Percentiles rank a stretch among this genome's conserved stretches.
Evolutionary conservation across 2,329 filamentous ascomycete genomes (phyloP).

Genomic region (Sarocladium brachiariae): DNA sequence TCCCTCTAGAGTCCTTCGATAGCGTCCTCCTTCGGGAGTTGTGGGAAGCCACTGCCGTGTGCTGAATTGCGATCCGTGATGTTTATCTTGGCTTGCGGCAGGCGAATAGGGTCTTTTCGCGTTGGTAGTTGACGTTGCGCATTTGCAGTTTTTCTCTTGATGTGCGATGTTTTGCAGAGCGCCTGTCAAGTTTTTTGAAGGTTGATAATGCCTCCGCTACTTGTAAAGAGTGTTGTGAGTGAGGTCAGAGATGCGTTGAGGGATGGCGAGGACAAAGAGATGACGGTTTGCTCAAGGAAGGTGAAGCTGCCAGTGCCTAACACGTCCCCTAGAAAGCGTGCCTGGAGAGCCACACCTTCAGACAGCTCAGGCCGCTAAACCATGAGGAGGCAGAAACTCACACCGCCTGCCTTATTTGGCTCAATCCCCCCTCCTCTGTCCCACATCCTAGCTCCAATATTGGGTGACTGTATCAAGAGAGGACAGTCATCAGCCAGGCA

Average conservation of each 20-base stretch:
- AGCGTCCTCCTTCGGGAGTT: neutral
- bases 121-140: neutral
- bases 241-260: neutral
- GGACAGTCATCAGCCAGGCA: conserved; percentile 10
- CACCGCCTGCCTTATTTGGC: conserved; percentile 14
- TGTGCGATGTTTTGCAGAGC: too few relatives aligned
- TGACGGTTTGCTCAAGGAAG: neutral
- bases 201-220: too few relatives aligned
- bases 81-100: neutral
- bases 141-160: neutral
- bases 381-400: conserved; percentile 10
- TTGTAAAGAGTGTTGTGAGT: neutral
- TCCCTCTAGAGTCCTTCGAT: too few relatives aligned
- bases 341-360: too few relatives aligned
- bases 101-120: neutral
- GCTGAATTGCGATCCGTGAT: neutral
- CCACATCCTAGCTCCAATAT: conserved; percentile 13
- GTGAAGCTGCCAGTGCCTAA: neutral
- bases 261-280: neutral
- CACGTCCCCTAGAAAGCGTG: too few relatives aligned
- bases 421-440: conserved; percentile 1
- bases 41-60: neutral
- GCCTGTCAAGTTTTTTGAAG: too few relatives aligned
- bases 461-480: conserved; percentile 10
- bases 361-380: neutral